Base-by-base conservation (phyloP, 83 land plant species). In the Picea abies region DNA sequence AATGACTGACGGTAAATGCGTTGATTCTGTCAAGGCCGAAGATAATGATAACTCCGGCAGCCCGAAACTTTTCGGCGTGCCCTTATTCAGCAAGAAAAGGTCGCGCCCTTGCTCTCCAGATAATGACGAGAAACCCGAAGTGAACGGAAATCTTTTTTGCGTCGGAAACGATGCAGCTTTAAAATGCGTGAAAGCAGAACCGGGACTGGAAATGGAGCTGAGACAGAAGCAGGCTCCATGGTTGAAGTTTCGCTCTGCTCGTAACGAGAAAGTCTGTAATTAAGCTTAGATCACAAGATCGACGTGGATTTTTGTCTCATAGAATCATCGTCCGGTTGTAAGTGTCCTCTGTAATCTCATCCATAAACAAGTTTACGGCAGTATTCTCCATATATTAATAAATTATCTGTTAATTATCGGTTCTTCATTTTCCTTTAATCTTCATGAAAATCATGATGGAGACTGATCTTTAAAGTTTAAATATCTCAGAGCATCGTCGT, bases 1-100 rank as follows among this genome's bases (percentile, higher is more conserved):
- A 52, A 52, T 52, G 56, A 12, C 3, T 12, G 56, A 52, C 56
- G 12, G 56, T 52, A 52, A 52, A 52, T 26, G 26, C 11, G 60
- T 23, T 29, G 26, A 66, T 22, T 22, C 77, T 22, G 32, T 79
- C 52, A 47, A 66, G 41, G 23, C 0, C 10, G 82, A 83, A n/a
- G 60, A 63, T 78, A 84, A 85, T 32, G 76, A 87, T 63, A 62
- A 80, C 61, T 67, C 85, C 81, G 78, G 20, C 8, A 58, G 82
- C 41, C 82, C 84, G 22, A 82, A 81, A 76, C 80, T 92, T 78
- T 92, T 92, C 49, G 94, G 94, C 0, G 92, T 90, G 17, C 68
- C 92, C 39, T 52, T 76, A 35, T 85, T 92, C 37, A 88, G 94
- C 9, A 76, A 19, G 62, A 92, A 90, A 62, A 86, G 92, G 29